Evolutionary conservation across 345 rosid genomes (phyloP).

Genomic region (Eutrema yunnanense): DNA sequence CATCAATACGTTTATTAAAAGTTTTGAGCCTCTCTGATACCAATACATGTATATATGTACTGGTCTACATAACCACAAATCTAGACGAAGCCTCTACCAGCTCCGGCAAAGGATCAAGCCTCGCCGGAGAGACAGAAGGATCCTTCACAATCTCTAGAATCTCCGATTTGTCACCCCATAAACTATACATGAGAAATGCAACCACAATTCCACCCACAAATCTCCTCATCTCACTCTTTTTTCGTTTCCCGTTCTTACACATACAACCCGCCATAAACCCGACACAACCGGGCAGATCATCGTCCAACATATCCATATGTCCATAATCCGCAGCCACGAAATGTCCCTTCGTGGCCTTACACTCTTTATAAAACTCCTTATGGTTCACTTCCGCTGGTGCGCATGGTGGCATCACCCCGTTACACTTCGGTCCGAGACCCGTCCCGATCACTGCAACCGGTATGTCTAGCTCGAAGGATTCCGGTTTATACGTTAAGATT

Average conservation of each 20-base stretch:
- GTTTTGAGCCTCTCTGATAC: not conserved
- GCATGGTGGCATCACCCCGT: slow-evolving; percentile 9
- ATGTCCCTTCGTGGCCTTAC: slow-evolving; percentile 24
- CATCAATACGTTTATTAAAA: not conserved
- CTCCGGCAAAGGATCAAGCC: slow-evolving; percentile 18
- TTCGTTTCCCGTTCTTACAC: slow-evolving; percentile 17
- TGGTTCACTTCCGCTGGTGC: slow-evolving; percentile 27
- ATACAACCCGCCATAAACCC: slow-evolving; percentile 24
- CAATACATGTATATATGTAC: not conserved
- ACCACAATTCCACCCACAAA: slow-evolving; percentile 31
- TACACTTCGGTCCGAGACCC: slow-evolving; percentile 20
- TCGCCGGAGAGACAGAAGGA: slow-evolving; percentile 23
- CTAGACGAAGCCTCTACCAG: slow-evolving; percentile 11
- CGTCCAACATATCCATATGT: slow-evolving; percentile 35
- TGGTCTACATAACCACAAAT: not conserved
- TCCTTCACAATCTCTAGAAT: slow-evolving; percentile 13
- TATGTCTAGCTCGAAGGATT: slow-evolving; percentile 23
- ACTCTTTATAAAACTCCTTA: slow-evolving; percentile 26
- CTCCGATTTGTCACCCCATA: slow-evolving; percentile 18
- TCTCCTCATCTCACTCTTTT: slow-evolving; percentile 21
- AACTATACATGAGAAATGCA: slow-evolving; percentile 19
- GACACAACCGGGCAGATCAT: slow-evolving; percentile 13
- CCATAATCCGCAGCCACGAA: slow-evolving; percentile 29
- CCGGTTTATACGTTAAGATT: slow-evolving; percentile 23
- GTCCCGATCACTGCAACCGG: slow-evolving; percentile 30